Conservation (phyloP, 306 rosid genomes). For the Castanea crenata region DNA sequence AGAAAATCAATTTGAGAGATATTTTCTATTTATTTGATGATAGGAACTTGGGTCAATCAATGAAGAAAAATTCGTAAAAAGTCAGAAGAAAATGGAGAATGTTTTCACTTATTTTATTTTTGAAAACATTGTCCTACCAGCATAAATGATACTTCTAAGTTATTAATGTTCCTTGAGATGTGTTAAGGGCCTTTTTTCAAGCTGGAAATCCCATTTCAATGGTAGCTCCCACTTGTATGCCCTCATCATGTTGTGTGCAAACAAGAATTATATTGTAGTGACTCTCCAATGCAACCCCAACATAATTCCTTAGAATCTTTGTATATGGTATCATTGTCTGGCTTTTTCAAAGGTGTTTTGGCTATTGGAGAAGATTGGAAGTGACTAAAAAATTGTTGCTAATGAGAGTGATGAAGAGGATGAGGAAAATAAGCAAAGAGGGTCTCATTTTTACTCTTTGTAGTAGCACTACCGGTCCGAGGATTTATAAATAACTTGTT, state of each 20-base stretch:
- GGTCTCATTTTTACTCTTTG: conserved; percentile 35
- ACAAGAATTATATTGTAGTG: conserved; percentile 54
- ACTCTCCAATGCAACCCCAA: conserved; percentile 73
- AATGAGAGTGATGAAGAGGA: conserved; percentile 17
- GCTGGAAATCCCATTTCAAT: conserved; percentile 62
- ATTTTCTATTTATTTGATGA: too few species aligned
- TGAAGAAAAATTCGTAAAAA: too few species aligned
- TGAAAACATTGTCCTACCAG: too few species aligned
- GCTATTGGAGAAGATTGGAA: conserved; percentile 7
- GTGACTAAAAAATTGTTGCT: background rate
- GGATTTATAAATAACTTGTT: too few species aligned
- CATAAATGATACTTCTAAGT: too few species aligned
- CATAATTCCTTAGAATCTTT: conserved; percentile 69
- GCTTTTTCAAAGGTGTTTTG: conserved; percentile 18
- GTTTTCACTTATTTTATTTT: too few species aligned
- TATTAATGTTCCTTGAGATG: too few species aligned
- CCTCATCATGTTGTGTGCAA: conserved; percentile 61
- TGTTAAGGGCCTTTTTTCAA: conserved; percentile 23
- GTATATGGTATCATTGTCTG: conserved; percentile 62
- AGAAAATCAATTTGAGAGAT: too few species aligned
- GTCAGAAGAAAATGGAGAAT: too few species aligned
- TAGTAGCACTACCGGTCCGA: background rate
- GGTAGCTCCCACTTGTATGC: conserved; percentile 72
- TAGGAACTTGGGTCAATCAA: too few species aligned
- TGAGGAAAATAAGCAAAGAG: conserved; percentile 19